A percentile compares a stretch with the other conserved stretches of the same genome.
Evolutionary conservation across 306 rosid genomes (phyloP).

Genomic region (Purshia tridentata): DNA sequence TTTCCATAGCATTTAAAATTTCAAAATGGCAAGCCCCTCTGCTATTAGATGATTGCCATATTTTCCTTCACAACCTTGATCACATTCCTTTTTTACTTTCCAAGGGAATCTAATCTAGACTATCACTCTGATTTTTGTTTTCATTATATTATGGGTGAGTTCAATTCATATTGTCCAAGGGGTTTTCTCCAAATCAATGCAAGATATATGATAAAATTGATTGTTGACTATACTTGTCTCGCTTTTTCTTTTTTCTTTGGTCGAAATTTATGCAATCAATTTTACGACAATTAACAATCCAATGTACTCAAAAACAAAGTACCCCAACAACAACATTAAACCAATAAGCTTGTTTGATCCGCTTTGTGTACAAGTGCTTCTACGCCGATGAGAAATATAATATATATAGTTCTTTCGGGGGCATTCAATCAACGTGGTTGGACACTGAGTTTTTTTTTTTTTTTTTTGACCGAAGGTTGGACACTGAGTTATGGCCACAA

Average conservation of each 20-base stretch:
- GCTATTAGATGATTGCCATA: background rate
- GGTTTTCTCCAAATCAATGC: too few relatives aligned
- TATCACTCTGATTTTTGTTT: background rate
- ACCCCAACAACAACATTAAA: background rate
- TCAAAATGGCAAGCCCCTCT: background rate
- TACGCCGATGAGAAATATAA: background rate
- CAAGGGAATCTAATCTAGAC: background rate
- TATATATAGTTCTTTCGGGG: background rate
- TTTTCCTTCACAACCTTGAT: background rate
- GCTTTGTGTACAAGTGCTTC: background rate
- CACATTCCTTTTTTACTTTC: background rate
- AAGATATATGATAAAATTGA: too few relatives aligned
- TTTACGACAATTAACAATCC: too few relatives aligned
- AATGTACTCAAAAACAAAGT: background rate
- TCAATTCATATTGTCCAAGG: background rate
- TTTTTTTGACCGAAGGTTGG: too few relatives aligned
- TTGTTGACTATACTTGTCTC: too few relatives aligned
- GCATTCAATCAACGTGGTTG: background rate
- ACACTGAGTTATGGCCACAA: background rate
- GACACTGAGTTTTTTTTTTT: background rate
- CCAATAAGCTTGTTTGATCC: background rate
- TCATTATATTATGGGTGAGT: background rate
- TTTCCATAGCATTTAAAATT: background rate
- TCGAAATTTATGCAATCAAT: too few relatives aligned
- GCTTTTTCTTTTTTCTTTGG: too few relatives aligned